These are phyloP conservation scores for Rhizopus arrhizus DNA, from an alignment of 371 early-diverging fungal genomes.

Conservation along the genomic window DNA sequence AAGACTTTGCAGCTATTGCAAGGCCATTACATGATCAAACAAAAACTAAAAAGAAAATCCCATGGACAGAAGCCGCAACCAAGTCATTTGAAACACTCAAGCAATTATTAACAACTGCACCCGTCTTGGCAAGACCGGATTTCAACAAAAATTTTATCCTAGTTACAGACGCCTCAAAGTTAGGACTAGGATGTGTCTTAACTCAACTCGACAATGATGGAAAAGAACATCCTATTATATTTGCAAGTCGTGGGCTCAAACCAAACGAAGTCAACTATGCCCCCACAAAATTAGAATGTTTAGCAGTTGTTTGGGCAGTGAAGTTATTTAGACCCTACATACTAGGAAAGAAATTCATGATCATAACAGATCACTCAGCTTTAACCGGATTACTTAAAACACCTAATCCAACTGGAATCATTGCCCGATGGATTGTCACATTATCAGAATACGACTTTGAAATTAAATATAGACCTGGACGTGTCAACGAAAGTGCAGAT, in stretches of 20 bases:
- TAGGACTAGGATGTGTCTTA: no score
- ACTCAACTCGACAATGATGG: no score
- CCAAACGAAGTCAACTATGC: no score
- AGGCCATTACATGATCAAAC: slow-evolving; percentile 42
- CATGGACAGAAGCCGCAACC: slow-evolving; percentile 21
- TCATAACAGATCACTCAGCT: slow-evolving; percentile 5
- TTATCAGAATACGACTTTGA: slow-evolving; percentile 1
- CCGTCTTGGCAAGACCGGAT: no score
- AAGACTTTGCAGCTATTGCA: slow-evolving; percentile 33
- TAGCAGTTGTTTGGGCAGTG: no score
- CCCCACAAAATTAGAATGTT: no score
- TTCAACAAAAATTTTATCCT: slow-evolving; percentile 15
- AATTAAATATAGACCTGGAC: slow-evolving; percentile 4
- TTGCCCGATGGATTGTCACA: slow-evolving; percentile 1
- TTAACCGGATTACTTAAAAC: slow-evolving; percentile 4
- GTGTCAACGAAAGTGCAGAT: not conserved
- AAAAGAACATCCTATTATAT: no score
- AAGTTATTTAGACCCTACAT: slow-evolving; percentile 22
- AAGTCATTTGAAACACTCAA: slow-evolving; percentile 29
- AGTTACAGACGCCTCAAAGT: no score
- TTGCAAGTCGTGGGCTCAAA: no score
- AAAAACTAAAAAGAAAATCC: slow-evolving; percentile 14
- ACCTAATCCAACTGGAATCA: not conserved
- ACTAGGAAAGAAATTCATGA: not conserved
- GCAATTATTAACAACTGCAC: slow-evolving; percentile 3